A percentile compares a stretch with the other conserved stretches of the same genome.
Conservation (phyloP, 345 rosid species). For the Aquilaria malaccensis region DNA sequence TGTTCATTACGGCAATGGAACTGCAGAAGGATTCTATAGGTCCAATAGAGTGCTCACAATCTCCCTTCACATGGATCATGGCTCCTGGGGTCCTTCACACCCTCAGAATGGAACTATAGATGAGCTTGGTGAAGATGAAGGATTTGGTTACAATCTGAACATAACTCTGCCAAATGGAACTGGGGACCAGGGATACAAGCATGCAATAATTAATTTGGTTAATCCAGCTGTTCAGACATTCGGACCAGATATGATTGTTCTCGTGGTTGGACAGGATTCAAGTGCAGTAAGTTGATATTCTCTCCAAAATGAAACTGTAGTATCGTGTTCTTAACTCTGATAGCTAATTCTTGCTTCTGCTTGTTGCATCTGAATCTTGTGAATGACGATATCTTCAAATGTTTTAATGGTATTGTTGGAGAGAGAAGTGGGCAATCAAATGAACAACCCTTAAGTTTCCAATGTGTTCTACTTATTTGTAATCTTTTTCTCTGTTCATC, state of each 20-base stretch:
- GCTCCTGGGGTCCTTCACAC: slow-evolving; percentile 97
- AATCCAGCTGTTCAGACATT: slow-evolving; percentile 53
- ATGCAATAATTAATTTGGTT: slow-evolving; percentile 60
- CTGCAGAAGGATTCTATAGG: slow-evolving; percentile 72
- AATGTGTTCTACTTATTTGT: too few species aligned
- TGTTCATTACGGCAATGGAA: slow-evolving; percentile 91
- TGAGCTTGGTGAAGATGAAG: slow-evolving; percentile 76
- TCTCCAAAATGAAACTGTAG: background rate
- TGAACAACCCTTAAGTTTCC: too few species aligned
- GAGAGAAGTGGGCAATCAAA: too few species aligned
- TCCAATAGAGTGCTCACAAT: slow-evolving; percentile 61
- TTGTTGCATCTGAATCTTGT: too few species aligned
- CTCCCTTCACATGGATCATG: slow-evolving; percentile 94
- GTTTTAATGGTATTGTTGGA: too few species aligned
- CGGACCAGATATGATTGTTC: slow-evolving; percentile 61
- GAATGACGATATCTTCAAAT: too few species aligned
- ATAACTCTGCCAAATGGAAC: slow-evolving; percentile 91
- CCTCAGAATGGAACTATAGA: slow-evolving; percentile 64
- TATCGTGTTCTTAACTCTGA: too few species aligned
- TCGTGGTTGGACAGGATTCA: slow-evolving; percentile 85
- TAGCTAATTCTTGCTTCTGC: too few species aligned
- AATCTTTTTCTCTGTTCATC: too few species aligned
- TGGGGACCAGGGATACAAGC: slow-evolving; percentile 61
- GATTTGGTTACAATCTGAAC: slow-evolving; percentile 77
- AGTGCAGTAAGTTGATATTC: slow-evolving; percentile 68